A percentile compares a stretch with the other conserved stretches of the same genome.
Evolutionary conservation across 441 rosid genomes (phyloP).

Genomic region (Mallotus repandus): DNA sequence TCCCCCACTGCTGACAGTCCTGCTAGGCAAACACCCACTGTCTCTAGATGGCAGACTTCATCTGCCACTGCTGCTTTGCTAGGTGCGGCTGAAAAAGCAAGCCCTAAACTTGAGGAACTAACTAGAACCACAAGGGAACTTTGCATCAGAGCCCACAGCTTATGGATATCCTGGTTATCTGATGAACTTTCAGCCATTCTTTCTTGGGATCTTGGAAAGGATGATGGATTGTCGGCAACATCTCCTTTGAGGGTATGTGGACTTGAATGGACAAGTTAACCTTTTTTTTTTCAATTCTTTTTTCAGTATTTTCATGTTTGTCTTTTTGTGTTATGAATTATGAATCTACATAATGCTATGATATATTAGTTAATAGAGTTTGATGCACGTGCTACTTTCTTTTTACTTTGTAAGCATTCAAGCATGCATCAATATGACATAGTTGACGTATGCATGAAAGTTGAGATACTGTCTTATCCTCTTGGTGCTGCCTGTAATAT

Average conservation of each 20-base stretch:
- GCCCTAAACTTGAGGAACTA: constrained; percentile 79
- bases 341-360: not conserved
- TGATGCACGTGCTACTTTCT: too few relatives aligned
- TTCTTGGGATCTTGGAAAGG: constrained; percentile 60
- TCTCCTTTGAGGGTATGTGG: constrained; percentile 70
- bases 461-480: too few relatives aligned
- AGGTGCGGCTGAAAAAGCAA: constrained; percentile 76
- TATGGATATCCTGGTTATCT: constrained; percentile 94
- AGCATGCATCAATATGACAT: too few relatives aligned
- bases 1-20: constrained; percentile 46
- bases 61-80: constrained; percentile 80
- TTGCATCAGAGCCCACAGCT: constrained; percentile 77
- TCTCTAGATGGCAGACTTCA: constrained; percentile 69
- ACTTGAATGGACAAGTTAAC: constrained; percentile 8
- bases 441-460: too few relatives aligned
- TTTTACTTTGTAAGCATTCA: too few relatives aligned
- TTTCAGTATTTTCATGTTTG: too few relatives aligned
- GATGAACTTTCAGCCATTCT: constrained; percentile 82
- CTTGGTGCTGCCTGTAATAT: too few relatives aligned
- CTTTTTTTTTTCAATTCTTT: not conserved
- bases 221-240: constrained; percentile 84
- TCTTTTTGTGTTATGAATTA: not conserved
- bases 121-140: constrained; percentile 56
- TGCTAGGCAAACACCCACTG: constrained; percentile 46
- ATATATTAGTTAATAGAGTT: too few relatives aligned